A percentile compares a stretch with the other conserved stretches of the same genome.
Evolutionary conservation across 352 stramenopile genomes (phyloP).

Genomic region (Phytophthora chlamydospora): DNA sequence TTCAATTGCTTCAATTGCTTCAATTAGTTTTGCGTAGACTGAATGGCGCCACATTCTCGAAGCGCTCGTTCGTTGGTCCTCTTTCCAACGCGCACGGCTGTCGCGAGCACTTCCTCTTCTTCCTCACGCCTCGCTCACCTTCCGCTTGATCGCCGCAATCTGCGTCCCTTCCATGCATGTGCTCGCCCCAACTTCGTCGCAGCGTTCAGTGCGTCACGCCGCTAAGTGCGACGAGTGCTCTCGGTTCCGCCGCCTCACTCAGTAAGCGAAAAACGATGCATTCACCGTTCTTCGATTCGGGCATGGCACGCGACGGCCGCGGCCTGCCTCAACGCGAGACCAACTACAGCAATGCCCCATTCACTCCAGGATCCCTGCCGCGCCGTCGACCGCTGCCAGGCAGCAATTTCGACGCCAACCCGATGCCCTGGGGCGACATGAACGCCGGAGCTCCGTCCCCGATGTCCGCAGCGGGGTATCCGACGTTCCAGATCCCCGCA

Average conservation of each 20-base stretch:
- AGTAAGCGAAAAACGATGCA: constrained; percentile 14
- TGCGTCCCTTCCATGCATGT: constrained; percentile 24
- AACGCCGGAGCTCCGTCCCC: background rate
- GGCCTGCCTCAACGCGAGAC: constrained; percentile 21
- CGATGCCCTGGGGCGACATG: constrained; percentile 1
- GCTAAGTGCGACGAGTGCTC: constrained; percentile 23
- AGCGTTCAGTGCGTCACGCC: constrained; percentile 28
- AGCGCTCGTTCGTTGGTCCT: too few relatives aligned
- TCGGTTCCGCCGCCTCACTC: background rate
- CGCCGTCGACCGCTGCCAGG: constrained; percentile 23
- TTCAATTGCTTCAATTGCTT: too few relatives aligned
- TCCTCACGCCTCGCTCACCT: too few relatives aligned
- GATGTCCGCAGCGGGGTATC: background rate
- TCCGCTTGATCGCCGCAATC: background rate
- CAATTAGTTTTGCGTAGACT: too few relatives aligned
- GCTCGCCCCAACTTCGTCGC: constrained; percentile 3
- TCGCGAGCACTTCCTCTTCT: background rate
- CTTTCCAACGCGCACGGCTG: background rate
- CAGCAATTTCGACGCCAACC: constrained; percentile 10
- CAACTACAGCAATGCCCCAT: constrained; percentile 18
- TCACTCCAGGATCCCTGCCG: constrained; percentile 2
- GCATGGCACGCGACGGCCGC: constrained; percentile 25
- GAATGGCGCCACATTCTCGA: too few relatives aligned
- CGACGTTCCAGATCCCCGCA: constrained; percentile 5
- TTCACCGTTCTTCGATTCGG: constrained; percentile 8